Conservation (phyloP, 2,329 filamentous ascomycete species). For the Colletotrichum gloeosporioides region DNA sequence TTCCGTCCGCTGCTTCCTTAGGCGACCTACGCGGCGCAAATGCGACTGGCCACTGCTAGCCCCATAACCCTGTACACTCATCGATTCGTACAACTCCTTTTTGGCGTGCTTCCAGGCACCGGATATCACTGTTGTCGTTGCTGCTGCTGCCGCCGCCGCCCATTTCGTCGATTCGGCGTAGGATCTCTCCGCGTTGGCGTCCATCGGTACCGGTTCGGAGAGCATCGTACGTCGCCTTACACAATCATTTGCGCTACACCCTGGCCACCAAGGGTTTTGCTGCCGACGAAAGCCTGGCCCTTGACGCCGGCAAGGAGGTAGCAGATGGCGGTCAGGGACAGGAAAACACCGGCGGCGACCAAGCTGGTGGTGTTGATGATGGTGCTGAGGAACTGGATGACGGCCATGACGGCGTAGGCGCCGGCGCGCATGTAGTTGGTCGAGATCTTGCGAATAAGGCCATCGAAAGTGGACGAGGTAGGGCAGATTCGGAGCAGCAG, state of each 20-base stretch:
- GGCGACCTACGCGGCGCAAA: neutral
- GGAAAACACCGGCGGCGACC: constrained; percentile 84
- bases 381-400: constrained; percentile 85
- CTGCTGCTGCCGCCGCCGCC: neutral
- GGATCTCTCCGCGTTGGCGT: neutral
- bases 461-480: constrained; percentile 88
- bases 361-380: constrained; percentile 70
- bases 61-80: constrained; percentile 9
- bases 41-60: neutral
- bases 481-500: constrained; percentile 97
- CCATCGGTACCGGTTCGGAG: neutral
- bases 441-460: constrained; percentile 87
- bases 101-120: constrained; percentile 15
- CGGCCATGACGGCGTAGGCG: constrained; percentile 82
- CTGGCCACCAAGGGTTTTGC: constrained; percentile 94
- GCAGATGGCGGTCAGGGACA: constrained; percentile 78
- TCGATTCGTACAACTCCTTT: neutral
- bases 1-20: neutral
- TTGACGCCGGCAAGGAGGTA: constrained; percentile 82
- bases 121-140: constrained; percentile 18
- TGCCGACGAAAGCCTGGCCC: constrained; percentile 86
- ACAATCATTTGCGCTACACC: constrained; percentile 99
- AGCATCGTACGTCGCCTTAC: constrained; percentile 44
- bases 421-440: constrained; percentile 96
- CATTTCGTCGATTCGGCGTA: neutral